Percentiles rank a stretch among this genome's conserved stretches.
phyloP scores from a whole-genome alignment of 129 eudicot genomes.

The Rutidosis leptorrhynchoides region DNA sequence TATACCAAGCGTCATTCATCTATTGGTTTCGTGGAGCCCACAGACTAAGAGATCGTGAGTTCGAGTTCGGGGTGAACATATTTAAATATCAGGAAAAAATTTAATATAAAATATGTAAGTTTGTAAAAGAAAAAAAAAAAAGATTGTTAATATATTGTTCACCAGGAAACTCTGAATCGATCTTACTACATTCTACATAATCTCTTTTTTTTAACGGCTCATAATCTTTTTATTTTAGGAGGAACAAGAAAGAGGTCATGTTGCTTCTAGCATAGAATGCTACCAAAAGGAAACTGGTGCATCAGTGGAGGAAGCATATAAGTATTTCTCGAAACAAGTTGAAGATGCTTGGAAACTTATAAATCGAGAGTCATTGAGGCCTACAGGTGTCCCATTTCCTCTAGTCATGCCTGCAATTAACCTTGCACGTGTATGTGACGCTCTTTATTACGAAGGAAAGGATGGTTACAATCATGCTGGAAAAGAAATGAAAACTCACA shows the following conservation, averaged over 20 bases:
- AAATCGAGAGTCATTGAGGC: conserved; percentile 10
- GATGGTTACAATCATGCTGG: neutral
- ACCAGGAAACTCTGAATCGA: too few relatives aligned
- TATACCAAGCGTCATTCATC: too few relatives aligned
- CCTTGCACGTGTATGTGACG: neutral
- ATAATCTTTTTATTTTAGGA: neutral
- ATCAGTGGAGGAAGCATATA: conserved; percentile 4
- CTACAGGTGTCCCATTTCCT: neutral
- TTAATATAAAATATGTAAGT: too few relatives aligned
- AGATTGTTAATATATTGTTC: too few relatives aligned
- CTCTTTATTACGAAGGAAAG: neutral
- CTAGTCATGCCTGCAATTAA: neutral
- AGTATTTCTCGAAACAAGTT: neutral
- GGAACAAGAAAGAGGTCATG: conserved; percentile 13
- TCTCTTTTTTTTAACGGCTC: too few relatives aligned
- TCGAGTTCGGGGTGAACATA: too few relatives aligned
- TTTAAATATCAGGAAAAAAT: too few relatives aligned
- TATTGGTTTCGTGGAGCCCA: too few relatives aligned
- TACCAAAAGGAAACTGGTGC: conserved; percentile 16
- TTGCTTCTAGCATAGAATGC: conserved; percentile 18
- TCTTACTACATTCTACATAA: too few relatives aligned
- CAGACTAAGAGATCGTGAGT: too few relatives aligned
- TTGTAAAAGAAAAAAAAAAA: too few relatives aligned
- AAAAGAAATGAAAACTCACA: neutral
- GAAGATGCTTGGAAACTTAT: conserved; percentile 17